phyloP scores from a whole-genome alignment of 2,329 filamentous ascomycete species.

The Hypoxylon sp. region DNA sequence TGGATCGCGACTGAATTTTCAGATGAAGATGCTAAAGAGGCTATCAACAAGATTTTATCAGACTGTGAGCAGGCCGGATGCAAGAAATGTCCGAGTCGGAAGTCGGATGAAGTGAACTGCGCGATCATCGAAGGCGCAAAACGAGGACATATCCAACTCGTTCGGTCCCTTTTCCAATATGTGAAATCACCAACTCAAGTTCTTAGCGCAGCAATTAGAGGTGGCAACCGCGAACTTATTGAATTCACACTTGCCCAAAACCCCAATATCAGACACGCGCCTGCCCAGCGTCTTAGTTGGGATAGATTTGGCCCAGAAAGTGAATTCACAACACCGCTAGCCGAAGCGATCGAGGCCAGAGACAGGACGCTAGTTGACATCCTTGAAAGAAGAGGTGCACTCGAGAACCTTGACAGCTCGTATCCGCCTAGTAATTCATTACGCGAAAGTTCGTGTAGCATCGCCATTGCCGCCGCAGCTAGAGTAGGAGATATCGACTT shows the following conservation, averaged over 20 bases:
- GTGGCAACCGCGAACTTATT: constrained; percentile 24
- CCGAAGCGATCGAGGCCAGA: constrained; percentile 26
- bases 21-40: constrained; percentile 12
- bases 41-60: constrained; percentile 20
- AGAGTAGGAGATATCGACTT: constrained; percentile 14
- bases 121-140: constrained; percentile 2
- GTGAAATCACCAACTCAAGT: not conserved
- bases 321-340: constrained; percentile 28
- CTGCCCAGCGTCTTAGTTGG: not conserved
- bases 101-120: not conserved
- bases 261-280: constrained; percentile 6
- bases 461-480: constrained; percentile 9
- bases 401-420: constrained; percentile 4
- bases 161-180: constrained; percentile 22
- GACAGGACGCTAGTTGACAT: constrained; percentile 17
- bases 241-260: constrained; percentile 26
- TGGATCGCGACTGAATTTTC: not conserved
- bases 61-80: constrained; percentile 20
- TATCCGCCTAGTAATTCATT: rapidly evolving
- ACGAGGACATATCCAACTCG: constrained; percentile 22
- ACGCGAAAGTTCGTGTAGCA: not conserved
- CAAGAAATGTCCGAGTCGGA: constrained; percentile 8
- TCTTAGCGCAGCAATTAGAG: constrained; percentile 33
- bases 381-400: constrained; percentile 23
- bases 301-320: not conserved